A percentile compares a stretch with the other conserved stretches of the same genome.
Evolutionary conservation across 208 protist genomes (phyloP).

Genomic region (Trypanosoma avium): DNA sequence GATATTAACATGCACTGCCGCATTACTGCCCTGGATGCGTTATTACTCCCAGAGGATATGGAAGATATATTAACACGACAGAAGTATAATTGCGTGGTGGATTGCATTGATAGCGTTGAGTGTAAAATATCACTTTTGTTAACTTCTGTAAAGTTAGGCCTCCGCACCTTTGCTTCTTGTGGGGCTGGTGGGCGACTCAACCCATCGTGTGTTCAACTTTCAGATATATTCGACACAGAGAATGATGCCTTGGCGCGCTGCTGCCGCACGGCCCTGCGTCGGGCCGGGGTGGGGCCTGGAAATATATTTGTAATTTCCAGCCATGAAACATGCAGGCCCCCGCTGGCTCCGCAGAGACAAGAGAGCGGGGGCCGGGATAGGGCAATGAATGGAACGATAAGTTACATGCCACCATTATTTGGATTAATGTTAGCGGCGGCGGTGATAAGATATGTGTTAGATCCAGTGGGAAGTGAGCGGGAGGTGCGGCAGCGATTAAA

Average conservation of each 20-base stretch:
- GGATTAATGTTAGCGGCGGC: slow-evolving; percentile 76
- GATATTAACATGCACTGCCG: slow-evolving; percentile 79
- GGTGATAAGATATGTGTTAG: slow-evolving; percentile 65
- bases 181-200: slow-evolving; percentile 86
- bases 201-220: slow-evolving; percentile 50
- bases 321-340: slow-evolving; percentile 48
- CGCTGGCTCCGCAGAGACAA: slow-evolving; percentile 76
- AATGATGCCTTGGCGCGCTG: slow-evolving; percentile 72
- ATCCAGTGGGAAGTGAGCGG: slow-evolving; percentile 47
- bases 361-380: slow-evolving; percentile 74
- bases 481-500: slow-evolving; percentile 40
- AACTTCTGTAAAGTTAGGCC: slow-evolving; percentile 44
- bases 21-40: slow-evolving; percentile 65
- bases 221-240: slow-evolving; percentile 79
- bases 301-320: slow-evolving; percentile 70
- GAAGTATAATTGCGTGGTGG: slow-evolving; percentile 82
- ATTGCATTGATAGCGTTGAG: slow-evolving; percentile 91
- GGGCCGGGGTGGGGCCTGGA: slow-evolving; percentile 50
- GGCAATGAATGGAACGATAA: slow-evolving; percentile 88
- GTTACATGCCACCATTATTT: slow-evolving; percentile 90
- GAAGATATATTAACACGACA: slow-evolving; percentile 74
- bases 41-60: slow-evolving; percentile 68
- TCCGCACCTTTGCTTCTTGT: slow-evolving; percentile 75
- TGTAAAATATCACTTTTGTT: slow-evolving; percentile 86
- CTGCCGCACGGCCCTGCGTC: slow-evolving; percentile 68